These are phyloP conservation scores for Musa itinerans DNA, from an alignment of 176 grass and related monocot genomes.

Conservation along the genomic window DNA sequence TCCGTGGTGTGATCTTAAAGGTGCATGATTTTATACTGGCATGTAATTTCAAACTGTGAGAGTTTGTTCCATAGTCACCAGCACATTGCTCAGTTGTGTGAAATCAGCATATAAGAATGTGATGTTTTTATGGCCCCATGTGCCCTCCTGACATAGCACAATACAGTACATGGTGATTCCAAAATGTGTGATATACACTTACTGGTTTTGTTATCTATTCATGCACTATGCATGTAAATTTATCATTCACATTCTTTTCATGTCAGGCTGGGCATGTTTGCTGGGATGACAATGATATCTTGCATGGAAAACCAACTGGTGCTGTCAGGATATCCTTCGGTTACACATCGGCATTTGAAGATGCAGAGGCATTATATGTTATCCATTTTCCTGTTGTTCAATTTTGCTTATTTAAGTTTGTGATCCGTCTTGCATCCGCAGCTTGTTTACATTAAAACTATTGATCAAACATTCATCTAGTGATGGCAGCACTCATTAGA, in stretches of 20 bases:
- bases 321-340: constrained; percentile 98
- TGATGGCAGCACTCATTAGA: not conserved
- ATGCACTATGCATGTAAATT: constrained; percentile 4
- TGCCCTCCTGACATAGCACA: not conserved
- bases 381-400: constrained; percentile 14
- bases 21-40: not conserved
- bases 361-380: constrained; percentile 44
- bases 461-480: not conserved
- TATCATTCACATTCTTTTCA: constrained; percentile 14
- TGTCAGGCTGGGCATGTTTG: constrained; percentile 88
- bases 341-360: constrained; percentile 85
- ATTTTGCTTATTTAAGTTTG: not conserved
- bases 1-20: not conserved
- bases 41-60: no score
- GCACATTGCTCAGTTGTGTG: no score
- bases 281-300: constrained; percentile 94
- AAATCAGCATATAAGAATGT: no score
- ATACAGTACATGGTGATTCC: not conserved
- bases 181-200: not conserved
- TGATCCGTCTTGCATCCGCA: not conserved
- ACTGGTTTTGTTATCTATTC: constrained; percentile 19
- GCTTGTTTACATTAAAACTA: not conserved
- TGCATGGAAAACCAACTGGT: constrained; percentile 89
- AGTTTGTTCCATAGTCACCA: no score
- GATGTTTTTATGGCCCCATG: not conserved